Conservation (phyloP, 2,329 filamentous ascomycete genomes). For the Talaromyces rugulosus region DNA sequence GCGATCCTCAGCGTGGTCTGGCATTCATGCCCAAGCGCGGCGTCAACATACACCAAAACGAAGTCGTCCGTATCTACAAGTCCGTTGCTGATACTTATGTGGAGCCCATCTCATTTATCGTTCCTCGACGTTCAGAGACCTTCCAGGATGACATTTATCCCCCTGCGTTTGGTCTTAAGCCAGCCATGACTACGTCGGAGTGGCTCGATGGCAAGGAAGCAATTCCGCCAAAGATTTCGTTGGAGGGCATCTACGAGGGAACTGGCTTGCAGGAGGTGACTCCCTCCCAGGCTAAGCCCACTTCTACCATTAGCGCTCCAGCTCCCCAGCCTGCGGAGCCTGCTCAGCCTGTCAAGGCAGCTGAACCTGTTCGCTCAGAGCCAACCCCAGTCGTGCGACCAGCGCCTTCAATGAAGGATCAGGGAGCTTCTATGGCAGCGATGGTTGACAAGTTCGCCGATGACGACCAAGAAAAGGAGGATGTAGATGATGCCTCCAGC, state of each 20-base stretch:
- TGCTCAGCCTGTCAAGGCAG: conserved; percentile 27
- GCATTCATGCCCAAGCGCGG: conserved; percentile 93
- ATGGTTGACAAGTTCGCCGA: conserved; percentile 86
- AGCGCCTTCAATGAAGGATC: conserved; percentile 72
- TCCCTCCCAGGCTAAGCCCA: conserved; percentile 38
- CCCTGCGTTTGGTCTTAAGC: conserved; percentile 72
- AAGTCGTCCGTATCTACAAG: conserved; percentile 94
- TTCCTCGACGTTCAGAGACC: conserved; percentile 84
- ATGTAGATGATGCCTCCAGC: conserved; percentile 61
- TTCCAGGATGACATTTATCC: conserved; percentile 98
- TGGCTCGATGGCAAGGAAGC: conserved; percentile 85
- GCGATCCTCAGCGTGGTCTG: conserved; percentile 87
- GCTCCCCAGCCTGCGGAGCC: conserved; percentile 46
- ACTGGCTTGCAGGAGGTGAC: conserved; percentile 71
- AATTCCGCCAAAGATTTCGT: conserved; percentile 84
- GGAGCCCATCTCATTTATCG: conserved; percentile 96
- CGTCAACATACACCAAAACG: conserved; percentile 94
- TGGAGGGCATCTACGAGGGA: conserved; percentile 88
- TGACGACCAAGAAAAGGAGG: conserved; percentile 57
- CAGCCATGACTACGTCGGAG: conserved; percentile 73
- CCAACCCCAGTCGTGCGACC: conserved; percentile 41
- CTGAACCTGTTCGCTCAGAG: conserved; percentile 18
- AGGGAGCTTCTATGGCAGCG: conserved; percentile 79
- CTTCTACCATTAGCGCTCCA: conserved; percentile 33
- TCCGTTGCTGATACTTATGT: conserved; percentile 92